Base-by-base conservation (phyloP, 1,139 yeast species). In the Geotrichum phurueaensis region DNA sequence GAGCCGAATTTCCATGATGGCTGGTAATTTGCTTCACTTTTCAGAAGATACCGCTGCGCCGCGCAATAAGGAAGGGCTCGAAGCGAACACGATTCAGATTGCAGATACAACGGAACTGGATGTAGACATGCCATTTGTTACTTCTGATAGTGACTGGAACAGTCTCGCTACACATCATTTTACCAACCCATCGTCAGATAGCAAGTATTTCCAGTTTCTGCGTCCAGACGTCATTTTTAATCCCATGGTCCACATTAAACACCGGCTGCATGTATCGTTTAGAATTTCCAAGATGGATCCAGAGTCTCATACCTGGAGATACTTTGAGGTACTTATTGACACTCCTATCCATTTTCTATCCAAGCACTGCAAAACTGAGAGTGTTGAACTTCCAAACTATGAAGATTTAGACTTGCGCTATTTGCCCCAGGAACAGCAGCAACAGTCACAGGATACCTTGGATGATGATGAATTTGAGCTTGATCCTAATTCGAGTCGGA, bases 241-340 rank as follows among this genome's bases (percentile, higher is more conserved):
- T 68, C 81, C 87, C 53, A 89, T 86, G 69, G 81, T 91, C 59
- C 84, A 83, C 64, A 80, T 89, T 31, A 80, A 81, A 66, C 97
- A 91, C 72, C 79, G 96, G 61, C 75, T 91, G 56, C 96, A 89
- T 68, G 82, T 90, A 3, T 84, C 91, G 67, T 81, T 91, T 66
- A 77, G 97, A 62, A 85, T 91, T 43, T 87, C 96, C 33, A 87
- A 85, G 68, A 74, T 71, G 22, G 85, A 84, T 63, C 81, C 84
- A 6, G 78, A 78, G 12, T 85, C 84, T 62, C 73, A 78, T 57
- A 78, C 76, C 56, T 76, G 88, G 76, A 91, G 89, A 68, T 96
- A 89, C 73, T 91, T 86, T 70, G 97, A 91, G 69, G 96, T 91
- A 54, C 85, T 89, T 57, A 88, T 91, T 53, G 97, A 91, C 71